Base-by-base conservation (phyloP, 1,284 basidiomycete genomes). In the Erythrobasidium hasegawianum region DNA sequence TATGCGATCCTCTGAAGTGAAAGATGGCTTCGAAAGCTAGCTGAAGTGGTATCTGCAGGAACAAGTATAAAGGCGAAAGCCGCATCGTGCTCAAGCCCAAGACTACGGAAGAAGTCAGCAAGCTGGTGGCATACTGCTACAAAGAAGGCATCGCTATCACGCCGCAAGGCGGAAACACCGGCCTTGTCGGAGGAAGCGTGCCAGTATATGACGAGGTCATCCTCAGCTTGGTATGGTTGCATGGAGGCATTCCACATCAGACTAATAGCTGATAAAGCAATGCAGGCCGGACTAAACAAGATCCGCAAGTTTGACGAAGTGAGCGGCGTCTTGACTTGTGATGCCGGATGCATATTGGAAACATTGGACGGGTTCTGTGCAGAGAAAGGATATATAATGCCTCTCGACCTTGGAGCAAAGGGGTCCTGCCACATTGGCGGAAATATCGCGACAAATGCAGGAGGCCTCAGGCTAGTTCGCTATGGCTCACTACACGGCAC, bases 351-450 rank as follows among this genome's bases (percentile, higher is more conserved):
- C 78, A 86, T 99, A 71, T 84, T 99, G n/a, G 89, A 98, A 76
- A 83, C 85, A 10, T 83, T 97, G 27, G 88, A 91, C 61, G 88
- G 94, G 77, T 85, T 90, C 76, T 84, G 98, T 56, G 86, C 86
- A 2, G 87, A 90, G 9, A 83, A 93, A 74, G 85, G 93, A 69
- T 90, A 97, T 78, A 94, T 97, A 77, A 94, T 98, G 86, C 96
- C 96, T 3, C 84, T 98, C 47, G 96, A 99, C 77, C 82, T 99
- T 4, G 96, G 95, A 57, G 96, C 96, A 18, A 99, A 99, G 81
- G 96, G 96, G 75, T 95, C 90, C 83, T 99, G 96, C 80, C 95
- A 97, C 74, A 96, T 99, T 72, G 96, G 96, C 60, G 96, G 96
- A 41, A 98, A 98, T 76, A 84, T 98, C 33, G 87, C 96, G 0